phyloP scores from a whole-genome alignment of 2,329 filamentous ascomycete species.

The Xylariaceae sp. region DNA sequence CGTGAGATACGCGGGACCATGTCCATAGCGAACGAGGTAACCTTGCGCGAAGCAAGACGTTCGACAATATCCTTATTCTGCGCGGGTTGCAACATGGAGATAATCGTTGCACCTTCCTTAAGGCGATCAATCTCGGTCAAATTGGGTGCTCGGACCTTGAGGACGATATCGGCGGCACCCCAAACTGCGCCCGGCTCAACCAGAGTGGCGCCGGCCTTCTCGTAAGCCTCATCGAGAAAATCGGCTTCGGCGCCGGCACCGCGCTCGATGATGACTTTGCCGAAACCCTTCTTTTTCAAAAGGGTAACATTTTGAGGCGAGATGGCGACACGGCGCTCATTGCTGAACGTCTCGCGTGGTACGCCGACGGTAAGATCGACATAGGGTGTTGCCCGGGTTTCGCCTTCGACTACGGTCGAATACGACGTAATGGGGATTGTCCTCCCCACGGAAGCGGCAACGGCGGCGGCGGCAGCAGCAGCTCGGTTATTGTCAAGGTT shows the following conservation, averaged over 20 bases:
- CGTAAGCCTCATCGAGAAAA: constrained; percentile 73
- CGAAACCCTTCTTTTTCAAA: constrained; percentile 81
- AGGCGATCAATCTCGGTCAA: constrained; percentile 66
- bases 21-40: constrained; percentile 85
- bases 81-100: constrained; percentile 78
- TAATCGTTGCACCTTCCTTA: constrained; percentile 66
- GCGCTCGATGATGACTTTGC: constrained; percentile 70
- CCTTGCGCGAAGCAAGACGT: constrained; percentile 64
- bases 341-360: constrained; percentile 71
- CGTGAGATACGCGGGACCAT: constrained; percentile 87
- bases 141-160: constrained; percentile 78
- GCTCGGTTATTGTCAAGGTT: constrained; percentile 15
- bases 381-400: constrained; percentile 59
- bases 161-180: constrained; percentile 69
- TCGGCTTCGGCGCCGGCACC: constrained; percentile 76
- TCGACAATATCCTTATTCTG: constrained; percentile 76
- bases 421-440: constrained; percentile 27
- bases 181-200: constrained; percentile 69
- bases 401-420: constrained; percentile 32
- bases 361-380: constrained; percentile 71
- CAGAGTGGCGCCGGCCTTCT: constrained; percentile 71
- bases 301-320: constrained; percentile 80
- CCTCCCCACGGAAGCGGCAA: too few relatives aligned
- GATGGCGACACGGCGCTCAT: constrained; percentile 78
- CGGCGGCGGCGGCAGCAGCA: constrained; percentile 18